Conservation (phyloP, 805 yeast genomes). For the Wickerhamomyces chambardii region DNA sequence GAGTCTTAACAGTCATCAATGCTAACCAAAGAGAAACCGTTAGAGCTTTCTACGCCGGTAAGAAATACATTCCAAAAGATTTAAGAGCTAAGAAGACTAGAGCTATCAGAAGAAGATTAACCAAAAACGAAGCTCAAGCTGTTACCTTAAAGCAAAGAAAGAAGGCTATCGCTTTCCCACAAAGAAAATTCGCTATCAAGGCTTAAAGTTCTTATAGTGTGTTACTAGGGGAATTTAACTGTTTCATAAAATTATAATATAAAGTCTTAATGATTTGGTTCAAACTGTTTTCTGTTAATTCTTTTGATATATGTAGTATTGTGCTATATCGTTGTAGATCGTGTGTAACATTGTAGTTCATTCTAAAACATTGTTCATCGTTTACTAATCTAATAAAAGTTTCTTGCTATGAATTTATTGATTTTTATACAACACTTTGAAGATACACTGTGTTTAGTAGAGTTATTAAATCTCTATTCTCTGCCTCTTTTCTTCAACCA, state of each 20-base stretch:
- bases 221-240: slow-evolving; percentile 10
- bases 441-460: neutral
- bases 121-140: slow-evolving; percentile 76
- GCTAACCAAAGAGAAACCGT: slow-evolving; percentile 92
- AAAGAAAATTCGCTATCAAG: slow-evolving; percentile 97
- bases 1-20: slow-evolving; percentile 95
- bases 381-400: no score
- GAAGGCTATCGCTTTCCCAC: slow-evolving; percentile 94
- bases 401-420: no score
- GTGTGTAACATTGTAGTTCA: no score
- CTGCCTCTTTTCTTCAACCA: slow-evolving; percentile 45
- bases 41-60: slow-evolving; percentile 90
- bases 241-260: neutral
- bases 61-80: slow-evolving; percentile 96
- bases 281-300: no score
- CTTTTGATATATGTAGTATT: no score
- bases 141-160: slow-evolving; percentile 86
- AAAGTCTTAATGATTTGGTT: no score
- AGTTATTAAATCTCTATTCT: slow-evolving; percentile 7
- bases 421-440: neutral
- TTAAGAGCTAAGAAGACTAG: slow-evolving; percentile 99
- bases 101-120: slow-evolving; percentile 96
- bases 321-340: no score
- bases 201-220: slow-evolving; percentile 79
- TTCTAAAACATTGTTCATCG: no score